phyloP scores from a whole-genome alignment of 1,284 basidiomycete genomes.

The Pseudozyma sp. region DNA sequence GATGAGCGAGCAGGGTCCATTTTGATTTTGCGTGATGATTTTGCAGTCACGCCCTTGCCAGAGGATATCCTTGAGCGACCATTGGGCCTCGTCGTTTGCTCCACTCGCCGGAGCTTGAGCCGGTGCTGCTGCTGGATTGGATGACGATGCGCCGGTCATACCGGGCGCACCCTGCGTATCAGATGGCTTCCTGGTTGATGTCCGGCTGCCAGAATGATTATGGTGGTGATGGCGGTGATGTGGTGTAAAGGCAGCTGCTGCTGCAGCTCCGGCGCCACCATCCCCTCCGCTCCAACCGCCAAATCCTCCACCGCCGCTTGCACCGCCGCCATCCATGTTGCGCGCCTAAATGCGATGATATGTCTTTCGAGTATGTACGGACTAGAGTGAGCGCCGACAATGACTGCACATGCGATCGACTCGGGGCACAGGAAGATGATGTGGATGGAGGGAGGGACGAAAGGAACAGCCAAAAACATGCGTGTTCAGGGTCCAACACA shows the following conservation, averaged over 20 bases:
- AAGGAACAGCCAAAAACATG: too few relatives aligned
- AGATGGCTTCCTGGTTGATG: background rate
- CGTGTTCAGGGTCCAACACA: background rate
- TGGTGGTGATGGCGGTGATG: conserved; percentile 7
- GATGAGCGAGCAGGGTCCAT: conserved; percentile 85
- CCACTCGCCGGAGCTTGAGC: background rate
- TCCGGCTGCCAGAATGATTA: background rate
- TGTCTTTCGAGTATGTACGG: too few relatives aligned
- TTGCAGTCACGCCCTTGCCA: conserved; percentile 53
- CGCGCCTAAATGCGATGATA: background rate
- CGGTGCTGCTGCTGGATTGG: background rate
- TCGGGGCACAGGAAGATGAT: background rate
- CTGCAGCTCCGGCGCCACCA: conserved; percentile 7
- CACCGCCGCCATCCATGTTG: conserved; percentile 14
- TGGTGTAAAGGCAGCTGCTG: conserved; percentile 9
- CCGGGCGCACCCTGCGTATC: background rate
- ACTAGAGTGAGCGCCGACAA: too few relatives aligned
- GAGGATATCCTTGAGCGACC: conserved; percentile 59
- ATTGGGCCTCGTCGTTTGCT: conserved; percentile 54
- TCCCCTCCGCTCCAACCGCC: conserved; percentile 4
- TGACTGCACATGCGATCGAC: too few relatives aligned
- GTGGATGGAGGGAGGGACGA: too few relatives aligned
- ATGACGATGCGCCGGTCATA: background rate
- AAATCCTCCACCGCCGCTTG: background rate
- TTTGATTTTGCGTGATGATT: conserved; percentile 71